Evolutionary conservation across 2,329 filamentous ascomycete genomes (phyloP).

Genomic region (Pseudogymnoascus destructans): DNA sequence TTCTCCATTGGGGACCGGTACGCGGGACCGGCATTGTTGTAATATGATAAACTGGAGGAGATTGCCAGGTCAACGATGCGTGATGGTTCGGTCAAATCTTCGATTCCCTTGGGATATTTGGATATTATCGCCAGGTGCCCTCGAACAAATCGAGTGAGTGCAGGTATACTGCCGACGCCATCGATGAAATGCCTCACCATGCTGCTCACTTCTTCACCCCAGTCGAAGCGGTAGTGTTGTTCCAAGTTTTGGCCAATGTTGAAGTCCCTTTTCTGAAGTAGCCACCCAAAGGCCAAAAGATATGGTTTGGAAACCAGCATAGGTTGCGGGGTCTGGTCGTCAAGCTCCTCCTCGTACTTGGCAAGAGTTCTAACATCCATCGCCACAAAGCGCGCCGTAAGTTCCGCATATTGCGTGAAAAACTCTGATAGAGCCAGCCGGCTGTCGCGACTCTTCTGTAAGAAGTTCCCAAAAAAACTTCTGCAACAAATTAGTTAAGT

Average conservation of each 20-base stretch:
- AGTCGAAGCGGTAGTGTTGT: constrained; percentile 30
- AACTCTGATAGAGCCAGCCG: constrained; percentile 21
- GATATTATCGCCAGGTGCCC: constrained; percentile 31
- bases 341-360: constrained; percentile 18
- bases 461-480: constrained; percentile 24
- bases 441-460: constrained; percentile 17
- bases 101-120: constrained; percentile 33
- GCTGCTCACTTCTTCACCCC: constrained; percentile 21
- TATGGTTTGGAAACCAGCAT: constrained; percentile 34
- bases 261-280: constrained; percentile 28
- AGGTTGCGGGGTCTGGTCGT: constrained; percentile 25
- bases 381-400: constrained; percentile 39
- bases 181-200: constrained; percentile 22
- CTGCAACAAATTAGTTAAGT: constrained; percentile 18
- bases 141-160: constrained; percentile 33
- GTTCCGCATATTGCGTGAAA: constrained; percentile 29
- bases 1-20: constrained; percentile 19
- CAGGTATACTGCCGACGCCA: constrained; percentile 31
- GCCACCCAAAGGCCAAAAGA: constrained; percentile 32
- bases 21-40: constrained; percentile 14
- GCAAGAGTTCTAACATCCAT: constrained; percentile 34
- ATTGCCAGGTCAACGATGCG: constrained; percentile 18
- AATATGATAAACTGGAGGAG: constrained; percentile 14
- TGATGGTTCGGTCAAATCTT: constrained; percentile 21
- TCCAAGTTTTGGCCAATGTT: constrained; percentile 26